These are phyloP conservation scores for Syzygium aromaticum DNA, from an alignment of 345 rosid genomes.

Conservation along the genomic window DNA sequence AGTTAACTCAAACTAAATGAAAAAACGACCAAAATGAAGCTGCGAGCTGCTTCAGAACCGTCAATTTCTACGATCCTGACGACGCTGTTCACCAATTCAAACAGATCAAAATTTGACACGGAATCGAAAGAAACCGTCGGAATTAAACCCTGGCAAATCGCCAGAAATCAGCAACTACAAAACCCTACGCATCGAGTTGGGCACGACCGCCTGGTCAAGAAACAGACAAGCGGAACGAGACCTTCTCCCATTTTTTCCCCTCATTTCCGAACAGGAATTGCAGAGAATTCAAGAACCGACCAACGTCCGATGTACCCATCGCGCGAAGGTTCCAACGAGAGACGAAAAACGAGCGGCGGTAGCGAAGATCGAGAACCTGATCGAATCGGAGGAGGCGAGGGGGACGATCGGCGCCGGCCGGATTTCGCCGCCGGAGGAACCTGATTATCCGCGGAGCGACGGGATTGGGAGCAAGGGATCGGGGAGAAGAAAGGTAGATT, in stretches of 20 bases:
- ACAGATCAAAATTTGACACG: not conserved
- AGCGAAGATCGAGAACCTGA: conserved; percentile 12
- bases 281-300: not conserved
- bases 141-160: not conserved
- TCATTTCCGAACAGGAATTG: not conserved
- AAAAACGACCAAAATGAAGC: not conserved
- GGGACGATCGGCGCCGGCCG: not conserved
- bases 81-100: not conserved
- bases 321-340: not conserved
- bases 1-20: not conserved
- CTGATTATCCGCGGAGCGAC: not conserved
- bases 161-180: not conserved
- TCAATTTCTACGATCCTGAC: not conserved
- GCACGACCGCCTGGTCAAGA: not conserved
- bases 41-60: not conserved
- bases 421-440: not conserved
- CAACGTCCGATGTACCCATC: not conserved
- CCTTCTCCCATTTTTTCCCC: not conserved
- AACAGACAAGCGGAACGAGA: not conserved
- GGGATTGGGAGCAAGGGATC: conserved; percentile 1
- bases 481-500: conserved; percentile 13
- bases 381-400: conserved; percentile 13
- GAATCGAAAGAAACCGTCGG: not conserved
- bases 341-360: not conserved
- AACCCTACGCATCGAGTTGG: not conserved